Conservation (phyloP, 176 grass and related monocot genomes). For the Bolboschoenus planiculmis region DNA sequence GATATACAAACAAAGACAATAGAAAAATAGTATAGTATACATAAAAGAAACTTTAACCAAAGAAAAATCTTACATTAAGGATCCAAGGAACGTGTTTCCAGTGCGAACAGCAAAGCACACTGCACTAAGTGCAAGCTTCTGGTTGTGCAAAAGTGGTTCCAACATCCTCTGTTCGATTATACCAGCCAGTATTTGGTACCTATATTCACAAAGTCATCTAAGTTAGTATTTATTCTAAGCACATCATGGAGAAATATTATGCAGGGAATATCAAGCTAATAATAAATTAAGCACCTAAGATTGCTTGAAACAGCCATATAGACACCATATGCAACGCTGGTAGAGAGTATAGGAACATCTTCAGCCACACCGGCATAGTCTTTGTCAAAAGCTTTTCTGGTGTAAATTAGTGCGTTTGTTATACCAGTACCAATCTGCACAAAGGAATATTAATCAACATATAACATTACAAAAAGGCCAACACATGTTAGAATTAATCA, state of each 20-base stretch:
- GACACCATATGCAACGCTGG: constrained; percentile 65
- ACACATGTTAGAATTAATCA: neutral
- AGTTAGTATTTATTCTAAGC: neutral
- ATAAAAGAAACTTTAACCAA: neutral
- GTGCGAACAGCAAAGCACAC: constrained; percentile 60
- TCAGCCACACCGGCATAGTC: constrained; percentile 36
- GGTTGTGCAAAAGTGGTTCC: constrained; percentile 65
- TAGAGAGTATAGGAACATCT: constrained; percentile 55
- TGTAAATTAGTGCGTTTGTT: constrained; percentile 53
- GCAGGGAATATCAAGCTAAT: neutral
- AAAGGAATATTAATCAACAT: neutral
- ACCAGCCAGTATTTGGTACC: constrained; percentile 73
- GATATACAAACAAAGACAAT: neutral
- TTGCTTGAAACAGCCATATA: constrained; percentile 90
- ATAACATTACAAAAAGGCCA: neutral
- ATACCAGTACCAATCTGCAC: constrained; percentile 57
- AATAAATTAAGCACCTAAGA: constrained; percentile 41
- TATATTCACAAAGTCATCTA: constrained; percentile 18
- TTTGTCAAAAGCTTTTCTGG: constrained; percentile 51
- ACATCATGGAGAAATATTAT: neutral
- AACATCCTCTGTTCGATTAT: constrained; percentile 80
- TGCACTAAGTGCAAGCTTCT: constrained; percentile 56
- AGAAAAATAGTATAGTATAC: neutral
- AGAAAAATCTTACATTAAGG: constrained; percentile 56
- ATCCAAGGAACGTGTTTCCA: constrained; percentile 79